phyloP scores from a whole-genome alignment of 495 filamentous ascomycete genomes.

The Penicillium roqueforti region DNA sequence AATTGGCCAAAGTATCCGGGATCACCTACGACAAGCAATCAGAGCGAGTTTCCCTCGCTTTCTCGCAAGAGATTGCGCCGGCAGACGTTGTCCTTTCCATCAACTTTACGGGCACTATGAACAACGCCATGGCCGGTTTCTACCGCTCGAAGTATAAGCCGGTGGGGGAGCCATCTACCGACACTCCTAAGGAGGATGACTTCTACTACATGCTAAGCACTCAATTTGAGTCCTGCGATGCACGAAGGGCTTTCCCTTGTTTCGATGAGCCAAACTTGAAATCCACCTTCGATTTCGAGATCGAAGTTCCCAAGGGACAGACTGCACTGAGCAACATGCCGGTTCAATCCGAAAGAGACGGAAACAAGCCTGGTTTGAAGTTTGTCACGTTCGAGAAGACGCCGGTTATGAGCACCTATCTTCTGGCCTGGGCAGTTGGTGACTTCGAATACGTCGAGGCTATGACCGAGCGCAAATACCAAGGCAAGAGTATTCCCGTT shows the following conservation, averaged over 20 bases:
- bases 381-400: conserved; percentile 79
- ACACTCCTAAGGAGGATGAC: conserved; percentile 72
- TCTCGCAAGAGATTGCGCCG: conserved; percentile 59
- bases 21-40: conserved; percentile 75
- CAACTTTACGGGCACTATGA: conserved; percentile 80
- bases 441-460: conserved; percentile 96
- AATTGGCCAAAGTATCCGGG: conserved; percentile 52
- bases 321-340: conserved; percentile 95
- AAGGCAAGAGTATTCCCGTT: conserved; percentile 84
- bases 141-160: conserved; percentile 95
- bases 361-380: conserved; percentile 61
- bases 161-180: conserved; percentile 57
- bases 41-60: conserved; percentile 71
- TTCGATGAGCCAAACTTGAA: conserved; percentile 98
- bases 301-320: conserved; percentile 83
- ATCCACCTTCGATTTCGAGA: conserved; percentile 86
- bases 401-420: conserved; percentile 96
- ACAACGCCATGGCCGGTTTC: conserved; percentile 94
- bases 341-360: conserved; percentile 59
- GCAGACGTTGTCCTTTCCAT: conserved; percentile 63
- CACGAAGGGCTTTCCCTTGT: conserved; percentile 89
- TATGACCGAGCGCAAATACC: conserved; percentile 80
- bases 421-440: conserved; percentile 92
- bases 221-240: conserved; percentile 96
- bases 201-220: conserved; percentile 93